Evolutionary conservation across 495 filamentous ascomycete genomes (phyloP).

Genomic region (Daldinia bambusicola): DNA sequence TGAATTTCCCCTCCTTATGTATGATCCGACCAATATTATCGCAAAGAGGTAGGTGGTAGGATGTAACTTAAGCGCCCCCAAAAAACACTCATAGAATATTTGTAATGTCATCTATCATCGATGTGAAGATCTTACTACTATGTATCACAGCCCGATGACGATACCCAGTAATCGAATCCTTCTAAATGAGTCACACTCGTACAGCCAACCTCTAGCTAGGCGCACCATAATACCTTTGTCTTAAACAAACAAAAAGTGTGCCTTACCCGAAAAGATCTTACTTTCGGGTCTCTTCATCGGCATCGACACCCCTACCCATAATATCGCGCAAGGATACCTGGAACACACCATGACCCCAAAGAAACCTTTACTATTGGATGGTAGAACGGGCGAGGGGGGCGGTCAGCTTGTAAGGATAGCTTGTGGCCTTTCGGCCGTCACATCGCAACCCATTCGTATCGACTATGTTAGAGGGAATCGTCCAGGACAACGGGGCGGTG

Average conservation of each 20-base stretch:
- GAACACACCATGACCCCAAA: slow-evolving; percentile 19
- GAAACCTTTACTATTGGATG: slow-evolving; percentile 64
- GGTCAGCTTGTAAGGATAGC: slow-evolving; percentile 84
- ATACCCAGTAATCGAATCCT: slow-evolving; percentile 1
- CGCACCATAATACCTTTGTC: neutral
- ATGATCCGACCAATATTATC: neutral
- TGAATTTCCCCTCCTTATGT: neutral
- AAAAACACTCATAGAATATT: slow-evolving; percentile 1
- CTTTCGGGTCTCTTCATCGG: neutral
- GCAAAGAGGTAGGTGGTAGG: neutral
- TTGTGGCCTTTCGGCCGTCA: slow-evolving; percentile 73
- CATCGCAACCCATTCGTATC: slow-evolving; percentile 70
- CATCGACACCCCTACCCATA: neutral
- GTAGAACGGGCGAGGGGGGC: slow-evolving; percentile 82
- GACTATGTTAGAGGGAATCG: slow-evolving; percentile 77
- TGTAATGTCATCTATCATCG: neutral
- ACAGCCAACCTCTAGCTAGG: neutral
- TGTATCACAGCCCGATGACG: neutral
- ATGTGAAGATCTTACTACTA: neutral
- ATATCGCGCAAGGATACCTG: neutral
- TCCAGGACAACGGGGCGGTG: slow-evolving; percentile 52
- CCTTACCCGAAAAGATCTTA: neutral
- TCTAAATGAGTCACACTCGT: neutral
- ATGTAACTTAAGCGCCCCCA: neutral
- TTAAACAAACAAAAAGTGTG: neutral